Conservation (phyloP, 371 early-diverging fungal genomes). For the Mucor racemosus region DNA sequence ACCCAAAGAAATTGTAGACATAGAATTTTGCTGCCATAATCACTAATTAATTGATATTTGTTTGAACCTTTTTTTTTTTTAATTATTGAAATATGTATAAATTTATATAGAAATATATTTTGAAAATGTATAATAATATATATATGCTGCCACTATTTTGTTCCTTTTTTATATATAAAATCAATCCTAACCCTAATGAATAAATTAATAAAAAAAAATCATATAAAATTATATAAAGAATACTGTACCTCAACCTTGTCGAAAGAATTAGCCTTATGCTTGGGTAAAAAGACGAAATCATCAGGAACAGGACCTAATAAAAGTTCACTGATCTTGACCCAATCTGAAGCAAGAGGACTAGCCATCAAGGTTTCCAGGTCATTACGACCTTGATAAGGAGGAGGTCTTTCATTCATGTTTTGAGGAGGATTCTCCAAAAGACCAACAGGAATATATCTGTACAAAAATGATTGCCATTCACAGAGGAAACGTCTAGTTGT, state of each 20-base stretch:
- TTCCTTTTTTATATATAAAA: background rate
- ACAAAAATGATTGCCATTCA: slow-evolving; percentile 92
- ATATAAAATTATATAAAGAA: background rate
- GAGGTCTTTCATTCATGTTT: slow-evolving; percentile 90
- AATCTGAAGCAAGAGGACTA: slow-evolving; percentile 77
- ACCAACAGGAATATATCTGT: slow-evolving; percentile 89
- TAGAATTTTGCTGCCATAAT: slow-evolving; percentile 73
- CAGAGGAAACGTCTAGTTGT: slow-evolving; percentile 85
- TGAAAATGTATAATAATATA: slow-evolving; percentile 6
- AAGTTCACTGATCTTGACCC: slow-evolving; percentile 88
- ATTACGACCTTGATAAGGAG: slow-evolving; percentile 84
- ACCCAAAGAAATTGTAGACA: slow-evolving; percentile 89
- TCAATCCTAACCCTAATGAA: slow-evolving; percentile 12
- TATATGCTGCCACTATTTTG: background rate
- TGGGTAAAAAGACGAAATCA: slow-evolving; percentile 88
- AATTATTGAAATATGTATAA: slow-evolving; percentile 3
- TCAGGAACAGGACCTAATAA: slow-evolving; percentile 86
- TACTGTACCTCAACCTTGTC: slow-evolving; percentile 43
- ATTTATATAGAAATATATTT: background rate
- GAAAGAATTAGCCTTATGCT: slow-evolving; percentile 91
- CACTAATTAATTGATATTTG: slow-evolving; percentile 13
- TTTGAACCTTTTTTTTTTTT: slow-evolving; percentile 14
- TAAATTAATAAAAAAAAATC: slow-evolving; percentile 2
- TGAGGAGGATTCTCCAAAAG: slow-evolving; percentile 90
- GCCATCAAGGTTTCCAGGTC: slow-evolving; percentile 96